Percentiles rank a stretch among this genome's conserved stretches.
Conservation (phyloP, 345 rosid species). For the Hibiscus trionum region DNA sequence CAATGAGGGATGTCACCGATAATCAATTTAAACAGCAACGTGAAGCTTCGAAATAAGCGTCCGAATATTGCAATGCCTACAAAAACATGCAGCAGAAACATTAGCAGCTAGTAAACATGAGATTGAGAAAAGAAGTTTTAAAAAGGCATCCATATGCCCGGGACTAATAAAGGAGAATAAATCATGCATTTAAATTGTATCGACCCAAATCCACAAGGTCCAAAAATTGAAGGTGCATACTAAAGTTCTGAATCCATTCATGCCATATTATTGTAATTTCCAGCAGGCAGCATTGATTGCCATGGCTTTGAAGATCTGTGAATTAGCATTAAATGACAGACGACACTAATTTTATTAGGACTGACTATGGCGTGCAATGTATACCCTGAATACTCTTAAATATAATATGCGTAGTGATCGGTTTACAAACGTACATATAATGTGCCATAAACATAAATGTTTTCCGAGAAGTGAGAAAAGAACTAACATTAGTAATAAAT, state of each 20-base stretch:
- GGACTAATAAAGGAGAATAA: not conserved
- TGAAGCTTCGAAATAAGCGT: not conserved
- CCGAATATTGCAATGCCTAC: not conserved
- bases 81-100: constrained; percentile 1
- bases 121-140: not conserved
- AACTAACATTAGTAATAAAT: not conserved
- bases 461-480: not conserved
- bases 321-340: not conserved
- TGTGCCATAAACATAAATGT: not conserved
- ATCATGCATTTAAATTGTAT: not conserved
- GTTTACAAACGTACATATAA: not conserved
- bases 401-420: not conserved
- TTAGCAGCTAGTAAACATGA: not conserved
- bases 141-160: not conserved
- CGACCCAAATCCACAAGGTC: not conserved
- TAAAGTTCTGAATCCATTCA: not conserved
- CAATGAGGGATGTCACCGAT: not conserved
- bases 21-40: not conserved
- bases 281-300: not conserved
- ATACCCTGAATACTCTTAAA: not conserved
- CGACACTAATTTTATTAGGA: too few relatives aligned
- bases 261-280: not conserved
- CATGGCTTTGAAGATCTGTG: not conserved
- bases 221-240: not conserved
- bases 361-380: not conserved